These are phyloP conservation scores for Ploettnerulaceae sp. DNA, from an alignment of 2,329 filamentous ascomycete genomes.

Conservation along the genomic window DNA sequence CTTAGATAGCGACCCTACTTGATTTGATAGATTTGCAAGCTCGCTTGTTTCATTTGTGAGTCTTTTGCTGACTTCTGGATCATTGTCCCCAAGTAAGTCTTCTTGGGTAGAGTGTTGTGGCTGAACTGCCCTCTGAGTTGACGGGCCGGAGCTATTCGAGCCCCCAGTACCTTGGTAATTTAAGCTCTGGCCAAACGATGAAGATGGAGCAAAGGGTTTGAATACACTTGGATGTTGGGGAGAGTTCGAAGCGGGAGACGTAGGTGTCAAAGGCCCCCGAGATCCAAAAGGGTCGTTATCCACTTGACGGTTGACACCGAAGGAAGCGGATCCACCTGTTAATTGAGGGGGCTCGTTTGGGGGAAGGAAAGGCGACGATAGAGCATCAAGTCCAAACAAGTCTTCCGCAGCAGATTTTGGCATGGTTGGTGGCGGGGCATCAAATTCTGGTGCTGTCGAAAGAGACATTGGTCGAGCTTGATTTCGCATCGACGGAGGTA, in stretches of 20 bases:
- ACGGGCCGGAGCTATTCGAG: slow-evolving; percentile 36
- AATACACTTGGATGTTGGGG: slow-evolving; percentile 45
- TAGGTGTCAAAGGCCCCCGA: slow-evolving; percentile 33
- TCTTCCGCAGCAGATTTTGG: slow-evolving; percentile 87
- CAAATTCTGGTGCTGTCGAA: slow-evolving; percentile 41
- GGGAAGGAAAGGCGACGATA: slow-evolving; percentile 43
- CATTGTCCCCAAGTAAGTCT: slow-evolving; percentile 85
- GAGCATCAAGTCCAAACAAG: slow-evolving; percentile 83
- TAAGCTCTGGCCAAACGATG: slow-evolving; percentile 82
- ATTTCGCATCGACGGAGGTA: slow-evolving; percentile 80
- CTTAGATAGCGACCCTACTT: slow-evolving; percentile 82
- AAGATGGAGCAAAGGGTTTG: slow-evolving; percentile 89
- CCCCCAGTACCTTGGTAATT: slow-evolving; percentile 69
- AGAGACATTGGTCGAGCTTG: slow-evolving; percentile 46
- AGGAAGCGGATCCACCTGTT: slow-evolving; percentile 66
- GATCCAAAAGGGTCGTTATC: slow-evolving; percentile 38
- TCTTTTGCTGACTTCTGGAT: slow-evolving; percentile 83
- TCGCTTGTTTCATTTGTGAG: slow-evolving; percentile 86
- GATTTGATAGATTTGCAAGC: slow-evolving; percentile 91
- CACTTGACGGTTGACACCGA: slow-evolving; percentile 35
- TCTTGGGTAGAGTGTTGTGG: slow-evolving; percentile 54
- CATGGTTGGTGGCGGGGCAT: slow-evolving; percentile 39
- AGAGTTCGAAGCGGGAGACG: slow-evolving; percentile 27
- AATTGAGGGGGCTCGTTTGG: slow-evolving; percentile 57
- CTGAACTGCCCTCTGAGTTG: slow-evolving; percentile 35